A percentile compares a stretch with the other conserved stretches of the same genome.
phyloP scores from a whole-genome alignment of 169 alveolate species.

The Prorocentrum cordatum region DNA sequence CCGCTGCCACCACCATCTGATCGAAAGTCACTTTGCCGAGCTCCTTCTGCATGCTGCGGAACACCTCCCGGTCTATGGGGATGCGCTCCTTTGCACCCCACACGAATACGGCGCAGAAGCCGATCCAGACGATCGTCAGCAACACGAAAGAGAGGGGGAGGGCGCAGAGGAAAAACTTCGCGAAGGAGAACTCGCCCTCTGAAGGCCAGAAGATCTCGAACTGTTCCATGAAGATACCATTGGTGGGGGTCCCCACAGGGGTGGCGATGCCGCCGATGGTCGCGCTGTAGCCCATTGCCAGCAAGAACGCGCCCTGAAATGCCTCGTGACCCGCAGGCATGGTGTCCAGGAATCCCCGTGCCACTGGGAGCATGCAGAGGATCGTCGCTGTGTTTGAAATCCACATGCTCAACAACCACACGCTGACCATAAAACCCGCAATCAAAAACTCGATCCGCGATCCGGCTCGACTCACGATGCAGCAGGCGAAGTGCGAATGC shows the following conservation, averaged over 20 bases:
- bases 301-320: constrained; percentile 13
- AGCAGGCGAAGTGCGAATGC: constrained; percentile 38
- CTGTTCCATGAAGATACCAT: constrained; percentile 9
- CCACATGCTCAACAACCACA: constrained; percentile 60
- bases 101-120: background rate
- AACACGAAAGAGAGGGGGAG: constrained; percentile 7
- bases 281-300: constrained; percentile 38
- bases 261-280: constrained; percentile 48
- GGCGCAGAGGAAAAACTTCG: constrained; percentile 16
- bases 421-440: constrained; percentile 29
- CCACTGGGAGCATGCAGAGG: constrained; percentile 20
- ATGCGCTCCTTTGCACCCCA: background rate
- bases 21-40: constrained; percentile 27
- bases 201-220: constrained; percentile 33
- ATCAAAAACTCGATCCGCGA: constrained; percentile 5
- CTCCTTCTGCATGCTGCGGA: background rate
- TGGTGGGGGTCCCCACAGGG: constrained; percentile 57
- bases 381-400: constrained; percentile 41
- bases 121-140: background rate
- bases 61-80: background rate
- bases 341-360: constrained; percentile 6
- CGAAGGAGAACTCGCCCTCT: constrained; percentile 30
- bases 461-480: background rate
- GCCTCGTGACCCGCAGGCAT: background rate
- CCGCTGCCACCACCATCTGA: constrained; percentile 1